Evolutionary conservation across 352 stramenopile species (phyloP), one percentile per base, ranked within the genome.

Genomic region (Phytophthora pinifolia): DNA sequence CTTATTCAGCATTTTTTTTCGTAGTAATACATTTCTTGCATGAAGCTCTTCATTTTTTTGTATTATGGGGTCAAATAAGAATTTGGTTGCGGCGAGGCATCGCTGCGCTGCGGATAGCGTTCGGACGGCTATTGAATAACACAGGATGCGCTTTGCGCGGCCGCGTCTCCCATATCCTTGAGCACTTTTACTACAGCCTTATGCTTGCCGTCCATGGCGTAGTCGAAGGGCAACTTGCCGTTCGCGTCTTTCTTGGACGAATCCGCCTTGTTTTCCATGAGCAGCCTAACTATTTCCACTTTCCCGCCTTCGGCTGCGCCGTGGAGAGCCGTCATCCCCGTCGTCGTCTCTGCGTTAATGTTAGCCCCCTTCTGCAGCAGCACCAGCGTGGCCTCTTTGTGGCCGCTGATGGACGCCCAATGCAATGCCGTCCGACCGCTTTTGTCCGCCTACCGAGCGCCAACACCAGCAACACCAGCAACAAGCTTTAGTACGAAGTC

Each of bases 121-220:
- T 38, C 36, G 18, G 18, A 46, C 15, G 22, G 53, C 65, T 84
- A 94, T 75, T 91, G 82, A 67, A 94, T 88, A 59, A 76, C 64
- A 83, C 84, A 94, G 44, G 82, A 92, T 50, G 84, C 81, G 49
- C 84, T 92, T 70, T 92, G 80, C 15, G 84, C 83, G 17, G 84
- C 83, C 10, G 86, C 85, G 55, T 97, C 91, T 22, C 91, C 91
- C 75, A 96, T 93, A 67, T 98, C 90, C 76, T 97, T 97, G 56
- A 96, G 70, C 39, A 92, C 85, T 70, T 97, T 96, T 54, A 94
- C 76, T 22, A 96, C 86, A 36, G 84, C 81, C 57, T 94, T 97
- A 74, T 97, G 88, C 48, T 97, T 96, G 54, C 89, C 87, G 47
- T 91, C 88, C 72, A 96, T 92, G 20, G 91, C 90, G 50, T 97